Base-by-base conservation (phyloP, 192 early-diverging fungal species). In the Helicostylum pulchrum region DNA sequence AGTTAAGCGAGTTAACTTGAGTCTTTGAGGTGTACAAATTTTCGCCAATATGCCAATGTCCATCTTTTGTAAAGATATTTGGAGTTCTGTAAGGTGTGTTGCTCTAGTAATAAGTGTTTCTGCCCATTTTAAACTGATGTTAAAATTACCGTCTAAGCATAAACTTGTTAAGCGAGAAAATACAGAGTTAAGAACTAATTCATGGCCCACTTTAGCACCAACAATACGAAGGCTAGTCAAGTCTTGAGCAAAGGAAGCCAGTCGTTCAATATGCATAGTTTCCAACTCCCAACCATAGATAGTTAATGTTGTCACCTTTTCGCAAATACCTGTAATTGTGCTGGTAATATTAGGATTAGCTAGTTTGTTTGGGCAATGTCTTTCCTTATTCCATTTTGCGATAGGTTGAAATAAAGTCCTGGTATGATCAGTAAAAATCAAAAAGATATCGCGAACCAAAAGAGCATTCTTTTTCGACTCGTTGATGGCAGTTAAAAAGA, bases 241-340 rank as follows among this genome's bases (percentile, higher is more conserved):
- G 3, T n/a, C 46, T 3, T 14, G 42, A 36, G 48, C 48, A 14
- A 49, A 50, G 10, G 53, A 42, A 19, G 23, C 21, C 5, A 73
- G 34, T 7, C 15, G 44, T 3, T 71, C 67, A 30, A 78, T 21
- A 46, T 66, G 44, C 2, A n/a, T 15, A 23, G 54, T 58, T 5
- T 43, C 46, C 1, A 78, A 46, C n/a, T 75, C 61, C 70, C 73
- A 75, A n/a, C 73, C 77, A 47, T 78, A 78, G 7, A 75, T 49
- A 7, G 64, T 66, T 8, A 78, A 17, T 15, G 53, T 58, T 23
- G 66, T 21, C 4, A 75, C 32, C 10, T 70, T 68, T 21, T 78
- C 77, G 36, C 77, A 78, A 1, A 57, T 42, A 30, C 55, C 4
- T 15, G 58, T 39, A 14, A 78, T 20, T 12, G 20, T 17, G 10